Base-by-base conservation (phyloP, 164 flowering plant species). In the Annona cherimola region DNA sequence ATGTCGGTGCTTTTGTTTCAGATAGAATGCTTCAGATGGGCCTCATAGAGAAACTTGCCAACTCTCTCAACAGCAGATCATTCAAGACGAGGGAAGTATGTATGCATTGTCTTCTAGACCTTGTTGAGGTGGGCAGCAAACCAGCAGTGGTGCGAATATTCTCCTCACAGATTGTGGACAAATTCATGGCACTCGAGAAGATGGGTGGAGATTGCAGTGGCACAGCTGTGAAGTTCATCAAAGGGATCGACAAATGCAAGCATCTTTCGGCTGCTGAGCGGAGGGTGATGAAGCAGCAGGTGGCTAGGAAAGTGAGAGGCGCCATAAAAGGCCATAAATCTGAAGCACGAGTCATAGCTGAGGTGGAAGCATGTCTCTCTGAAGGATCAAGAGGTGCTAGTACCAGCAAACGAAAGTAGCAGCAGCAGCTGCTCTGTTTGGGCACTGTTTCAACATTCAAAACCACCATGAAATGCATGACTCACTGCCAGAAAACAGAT, bases 241-340 rank as follows among this genome's bases (percentile, higher is more conserved):
- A 77, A 74, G 85, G 86, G n/a, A 74, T 83, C 55, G 82, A 82
- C 62, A 83, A 79, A 69, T 81, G 84, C 63, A 83, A 83, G 81
- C 46, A 83, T 75, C 74, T 85, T 66, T 75, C 84, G 3, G 63
- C 71, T 3, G 82, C 86, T 0, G 88, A 85, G 69, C 75, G 83
- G 9, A 73, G 69, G 66, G 80, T 85, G 63, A 76, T 83, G 84
- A 85, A 81, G 78, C 82, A 79, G 61, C 88, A 83, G 71, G 83
- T 81, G 26, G 55, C 79, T 42, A 78, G 83, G 76, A 83, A 83
- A 76, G 83, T 78, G 44, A 78, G 73, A 68, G 66, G 73, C 44
- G 74, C 79, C 7, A 42, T 79, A 45, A 83, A 72, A 75, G 88
- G 85, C 59, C 79, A 81, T 66, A 81, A 80, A 71, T 72, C 72